phyloP scores from a whole-genome alignment of 305 asterid species.

The Rubia peregrina region DNA sequence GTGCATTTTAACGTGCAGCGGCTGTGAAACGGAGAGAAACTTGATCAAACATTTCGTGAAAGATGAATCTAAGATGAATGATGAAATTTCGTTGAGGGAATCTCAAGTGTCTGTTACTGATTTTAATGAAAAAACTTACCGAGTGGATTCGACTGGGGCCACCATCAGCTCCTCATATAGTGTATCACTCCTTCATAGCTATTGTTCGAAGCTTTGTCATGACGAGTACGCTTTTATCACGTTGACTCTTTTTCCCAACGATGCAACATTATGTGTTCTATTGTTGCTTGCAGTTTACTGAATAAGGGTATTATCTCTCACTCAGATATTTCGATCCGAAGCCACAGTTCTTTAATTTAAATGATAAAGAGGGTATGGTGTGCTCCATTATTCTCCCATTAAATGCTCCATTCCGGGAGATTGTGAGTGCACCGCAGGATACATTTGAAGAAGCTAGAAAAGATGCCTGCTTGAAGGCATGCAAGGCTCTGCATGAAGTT shows the following conservation, averaged over 20 bases:
- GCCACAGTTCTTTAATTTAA: constrained; percentile 61
- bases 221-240: constrained; percentile 65
- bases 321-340: constrained; percentile 74
- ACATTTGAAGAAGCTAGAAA: constrained; percentile 70
- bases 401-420: constrained; percentile 76
- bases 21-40: constrained; percentile 54
- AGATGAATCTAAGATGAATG: constrained; percentile 73
- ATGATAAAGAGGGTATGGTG: constrained; percentile 61
- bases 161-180: constrained; percentile 71
- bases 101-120: constrained; percentile 30
- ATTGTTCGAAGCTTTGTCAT: constrained; percentile 89
- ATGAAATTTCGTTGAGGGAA: constrained; percentile 65
- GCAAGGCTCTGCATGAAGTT: constrained; percentile 72
- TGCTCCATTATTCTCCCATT: constrained; percentile 79
- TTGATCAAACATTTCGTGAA: constrained; percentile 57
- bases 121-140: constrained; percentile 58
- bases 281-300: not conserved
- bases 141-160: constrained; percentile 80
- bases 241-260: constrained; percentile 12
- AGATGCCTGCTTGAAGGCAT: constrained; percentile 92
- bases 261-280: not conserved
- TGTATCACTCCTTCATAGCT: constrained; percentile 74
- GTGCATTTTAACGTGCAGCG: constrained; percentile 34
- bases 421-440: constrained; percentile 56
- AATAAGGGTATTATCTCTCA: constrained; percentile 13